Base-by-base conservation (phyloP, 1,284 basidiomycete species). In the Leccinum fallax region DNA sequence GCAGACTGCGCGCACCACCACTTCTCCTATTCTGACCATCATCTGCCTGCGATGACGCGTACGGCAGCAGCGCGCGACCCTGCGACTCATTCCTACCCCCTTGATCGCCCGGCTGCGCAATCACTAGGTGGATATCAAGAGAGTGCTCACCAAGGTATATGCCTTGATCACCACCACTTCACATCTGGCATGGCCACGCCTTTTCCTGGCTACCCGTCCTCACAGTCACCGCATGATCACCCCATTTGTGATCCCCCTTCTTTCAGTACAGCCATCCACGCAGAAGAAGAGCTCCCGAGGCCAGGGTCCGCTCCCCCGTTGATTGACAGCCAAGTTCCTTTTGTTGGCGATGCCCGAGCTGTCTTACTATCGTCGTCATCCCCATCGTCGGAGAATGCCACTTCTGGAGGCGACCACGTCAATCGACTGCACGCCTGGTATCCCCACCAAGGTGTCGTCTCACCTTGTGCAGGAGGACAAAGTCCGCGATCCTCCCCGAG, bases 401-500 rank as follows among this genome's bases (percentile, higher is more conserved):
- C 61, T 11, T 54, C 54, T 21, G 52, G 52, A n/a, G 49, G 49
- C 28, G 73, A 70, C 52, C 59, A 63, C 60, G 40, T 63, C 58
- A 64, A 55, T 51, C 69, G 63, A 52, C 58, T 32, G 28, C 71
- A 73, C 46, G 30, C 16, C 28, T 74, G 69, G 69, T 70, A 71
- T 64, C 55, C 72, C 46, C 43, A 46, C 43, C 72, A 71, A 30
- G 8, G 40, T 38, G 62, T 63, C 61, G 26, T 38, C 19, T 58
- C 64, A 46, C 43, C 43, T 46, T 46, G 43, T 59, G 34, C 53
- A 59, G 38, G 63, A 56, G 57, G 63, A 16, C 72, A 60, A 71
- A 71, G 72, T 71, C 70, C 70, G 72, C 70, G 72, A 70, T 73
- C 70, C 69, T 74, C 63, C 72, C 70, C 61, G 46, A 74, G 65